Evolutionary conservation across 768 basidiomycete genomes (phyloP), one percentile per base, ranked within the genome.

Genomic region (Leucosporidium scottii): DNA sequence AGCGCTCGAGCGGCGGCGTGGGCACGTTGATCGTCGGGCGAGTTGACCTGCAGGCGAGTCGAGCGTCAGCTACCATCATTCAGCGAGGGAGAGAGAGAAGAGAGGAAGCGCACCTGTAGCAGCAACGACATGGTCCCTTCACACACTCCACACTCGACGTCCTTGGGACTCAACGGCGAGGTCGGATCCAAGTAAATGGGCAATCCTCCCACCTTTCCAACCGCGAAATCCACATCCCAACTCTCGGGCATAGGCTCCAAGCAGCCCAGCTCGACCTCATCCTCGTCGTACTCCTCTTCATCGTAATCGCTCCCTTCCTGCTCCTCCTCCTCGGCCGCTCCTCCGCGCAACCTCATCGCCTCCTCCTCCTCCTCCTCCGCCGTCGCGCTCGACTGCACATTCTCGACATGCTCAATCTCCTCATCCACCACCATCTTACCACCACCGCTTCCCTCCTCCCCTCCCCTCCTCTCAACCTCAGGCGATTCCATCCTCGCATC

Each of bases 231-330:
- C 17, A 74, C 61, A 61, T 74, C 66, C 69, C 69, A 74, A 4
- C 53, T 67, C 18, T 67, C 86, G 84, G 28, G 84, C 83, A 74
- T 80, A 78, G 44, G 84, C 83, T 48, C 86, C 85, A 4, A 31
- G 6, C 70, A 55, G 0, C 73, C 73, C 4, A 74, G 59, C 59
- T 84, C 74, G 47, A 74, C 75, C 44, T 74, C 72, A 47, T 74
- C 85, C 23, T 85, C 85, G 5, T 85, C 84, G 12, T 84, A 83
- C 1, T 82, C 82, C 27, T 81, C 80, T 1, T 81, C 83, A 47
- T 72, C 67, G n/a, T 67, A 61, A 1, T 68, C 67, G 15, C 39
- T 44, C 10, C 36, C n/a, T 44, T 65, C 64, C 2, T 68, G 61
- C 17, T 69, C 62, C 4, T 66, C 64, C 7, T 57, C 64, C 7